phyloP scores from a whole-genome alignment of 2,329 filamentous ascomycete species.

The Hymenoscyphus infarciens region DNA sequence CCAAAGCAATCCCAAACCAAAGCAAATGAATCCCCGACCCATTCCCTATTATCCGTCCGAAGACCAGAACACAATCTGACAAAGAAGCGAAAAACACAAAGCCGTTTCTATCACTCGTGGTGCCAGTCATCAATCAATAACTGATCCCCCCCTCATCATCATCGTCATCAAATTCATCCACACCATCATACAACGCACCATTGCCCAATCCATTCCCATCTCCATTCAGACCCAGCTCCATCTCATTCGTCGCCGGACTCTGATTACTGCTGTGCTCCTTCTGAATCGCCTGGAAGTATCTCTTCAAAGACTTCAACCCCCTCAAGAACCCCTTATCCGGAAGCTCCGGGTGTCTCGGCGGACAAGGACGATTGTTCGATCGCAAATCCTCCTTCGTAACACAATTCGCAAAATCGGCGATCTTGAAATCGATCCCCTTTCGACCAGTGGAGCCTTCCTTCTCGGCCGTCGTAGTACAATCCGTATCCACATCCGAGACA shows the following conservation, averaged over 20 bases:
- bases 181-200: constrained; percentile 11
- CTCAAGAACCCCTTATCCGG: constrained; percentile 88
- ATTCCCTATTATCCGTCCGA: background rate
- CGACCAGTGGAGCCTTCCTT: constrained; percentile 39
- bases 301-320: constrained; percentile 71
- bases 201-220: constrained; percentile 9
- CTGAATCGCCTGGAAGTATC: constrained; percentile 86
- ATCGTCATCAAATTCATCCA: constrained; percentile 13
- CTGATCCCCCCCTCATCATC: constrained; percentile 30
- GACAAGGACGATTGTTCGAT: constrained; percentile 60
- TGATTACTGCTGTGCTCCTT: constrained; percentile 58
- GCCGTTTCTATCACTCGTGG: background rate
- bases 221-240: constrained; percentile 18
- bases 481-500: constrained; percentile 43
- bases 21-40: background rate
- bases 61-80: background rate
- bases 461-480: constrained; percentile 33
- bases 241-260: background rate
- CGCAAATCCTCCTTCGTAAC: constrained; percentile 78
- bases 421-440: constrained; percentile 79
- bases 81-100: background rate
- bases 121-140: constrained; percentile 26
- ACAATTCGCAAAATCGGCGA: constrained; percentile 98
- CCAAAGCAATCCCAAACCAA: background rate
- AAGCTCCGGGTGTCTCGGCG: constrained; percentile 73